Evolutionary conservation across 129 eudicot genomes (phyloP).

Genomic region (Arctium lappa): DNA sequence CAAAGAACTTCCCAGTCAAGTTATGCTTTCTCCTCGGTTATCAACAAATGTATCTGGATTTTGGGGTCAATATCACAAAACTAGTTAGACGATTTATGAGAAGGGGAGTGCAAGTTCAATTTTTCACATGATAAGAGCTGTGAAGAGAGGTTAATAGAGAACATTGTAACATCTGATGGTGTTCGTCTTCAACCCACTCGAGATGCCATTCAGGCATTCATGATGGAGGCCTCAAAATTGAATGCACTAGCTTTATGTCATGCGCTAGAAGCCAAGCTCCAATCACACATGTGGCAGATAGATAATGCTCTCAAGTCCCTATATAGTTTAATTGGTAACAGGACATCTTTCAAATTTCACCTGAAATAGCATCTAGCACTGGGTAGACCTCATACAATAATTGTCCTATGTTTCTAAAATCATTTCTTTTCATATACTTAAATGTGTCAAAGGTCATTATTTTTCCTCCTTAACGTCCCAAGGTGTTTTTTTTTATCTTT

Average conservation of each 20-base stretch:
- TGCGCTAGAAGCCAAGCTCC: constrained; percentile 76
- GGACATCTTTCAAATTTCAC: neutral
- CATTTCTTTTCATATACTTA: neutral
- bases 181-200: constrained; percentile 93
- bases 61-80: constrained; percentile 58
- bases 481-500: neutral
- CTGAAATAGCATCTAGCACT: neutral
- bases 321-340: neutral
- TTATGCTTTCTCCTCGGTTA: constrained; percentile 32
- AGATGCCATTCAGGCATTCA: constrained; percentile 75
- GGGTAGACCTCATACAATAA: too few relatives aligned
- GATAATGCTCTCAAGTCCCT: neutral
- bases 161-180: constrained; percentile 85
- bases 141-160: constrained; percentile 81
- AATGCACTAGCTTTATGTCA: constrained; percentile 57
- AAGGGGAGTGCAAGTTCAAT: constrained; percentile 45
- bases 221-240: constrained; percentile 65
- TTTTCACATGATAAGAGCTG: constrained; percentile 51
- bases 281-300: constrained; percentile 87
- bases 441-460: neutral
- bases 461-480: neutral
- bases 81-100: constrained; percentile 34
- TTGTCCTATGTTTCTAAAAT: neutral
- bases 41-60: constrained; percentile 45
- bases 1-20: constrained; percentile 28